Conservation (phyloP, 1,139 yeast genomes). For the Blastobotrys malaysiensis region DNA sequence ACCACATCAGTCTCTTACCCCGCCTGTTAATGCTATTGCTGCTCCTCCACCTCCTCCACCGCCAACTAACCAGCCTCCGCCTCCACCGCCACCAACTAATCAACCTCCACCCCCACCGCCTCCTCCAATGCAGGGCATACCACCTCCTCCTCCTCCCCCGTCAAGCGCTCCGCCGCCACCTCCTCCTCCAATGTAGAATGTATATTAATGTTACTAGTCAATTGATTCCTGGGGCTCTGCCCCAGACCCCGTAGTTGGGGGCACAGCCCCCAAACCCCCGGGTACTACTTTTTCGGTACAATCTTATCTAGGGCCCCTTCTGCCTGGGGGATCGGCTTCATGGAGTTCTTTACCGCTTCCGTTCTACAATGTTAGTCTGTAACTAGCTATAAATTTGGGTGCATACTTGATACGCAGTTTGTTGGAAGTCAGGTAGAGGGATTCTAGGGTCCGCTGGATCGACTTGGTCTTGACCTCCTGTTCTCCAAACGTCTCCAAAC, state of each 20-base stretch:
- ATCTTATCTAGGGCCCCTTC: slow-evolving; percentile 19
- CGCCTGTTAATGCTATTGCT: slow-evolving; percentile 11
- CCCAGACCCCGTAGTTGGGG: not conserved
- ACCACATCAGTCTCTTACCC: slow-evolving; percentile 9
- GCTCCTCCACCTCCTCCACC: slow-evolving; percentile 18
- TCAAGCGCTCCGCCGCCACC: not conserved
- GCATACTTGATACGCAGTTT: slow-evolving; percentile 21
- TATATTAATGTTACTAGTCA: not conserved
- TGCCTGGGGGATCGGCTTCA: slow-evolving; percentile 20
- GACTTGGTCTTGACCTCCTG: slow-evolving; percentile 20
- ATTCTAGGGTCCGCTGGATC: slow-evolving; percentile 19
- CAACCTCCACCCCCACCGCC: slow-evolving; percentile 13
- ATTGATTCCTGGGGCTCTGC: not conserved
- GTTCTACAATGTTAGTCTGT: not conserved
- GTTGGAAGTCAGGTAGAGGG: slow-evolving; percentile 18
- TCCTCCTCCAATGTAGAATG: not conserved
- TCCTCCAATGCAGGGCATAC: slow-evolving; percentile 12
- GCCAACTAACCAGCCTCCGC: slow-evolving; percentile 16
- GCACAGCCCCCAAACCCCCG: too few relatives aligned
- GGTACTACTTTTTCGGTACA: not conserved
- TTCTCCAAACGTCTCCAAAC: slow-evolving; percentile 25
- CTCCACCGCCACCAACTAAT: slow-evolving; percentile 20
- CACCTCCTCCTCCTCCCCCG: slow-evolving; percentile 15
- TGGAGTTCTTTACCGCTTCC: not conserved
- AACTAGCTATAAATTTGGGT: not conserved